Evolutionary conservation across 23 red algal genomes (phyloP).

Genomic region (Gracilaria vermiculophylla): DNA sequence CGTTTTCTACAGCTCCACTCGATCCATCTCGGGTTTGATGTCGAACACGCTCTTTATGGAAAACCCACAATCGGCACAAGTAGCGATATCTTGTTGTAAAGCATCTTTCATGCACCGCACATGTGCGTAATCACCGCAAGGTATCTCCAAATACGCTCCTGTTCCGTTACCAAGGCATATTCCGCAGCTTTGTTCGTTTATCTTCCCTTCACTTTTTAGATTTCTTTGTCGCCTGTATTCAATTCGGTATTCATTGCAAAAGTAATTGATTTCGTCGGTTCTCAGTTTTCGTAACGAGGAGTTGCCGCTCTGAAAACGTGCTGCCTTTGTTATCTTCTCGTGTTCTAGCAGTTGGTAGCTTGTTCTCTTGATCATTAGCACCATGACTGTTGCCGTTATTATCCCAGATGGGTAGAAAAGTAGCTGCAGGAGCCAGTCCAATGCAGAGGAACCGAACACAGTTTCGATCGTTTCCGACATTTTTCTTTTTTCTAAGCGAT

Average conservation of each 20-base stretch:
- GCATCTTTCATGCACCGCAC: conserved; percentile 26
- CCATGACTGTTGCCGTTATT: neutral
- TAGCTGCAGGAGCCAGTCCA: conserved; percentile 47
- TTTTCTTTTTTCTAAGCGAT: neutral
- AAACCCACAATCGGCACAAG: conserved; percentile 33
- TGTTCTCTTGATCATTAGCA: conserved; percentile 23
- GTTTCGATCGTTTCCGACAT: neutral
- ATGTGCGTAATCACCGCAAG: conserved; percentile 23
- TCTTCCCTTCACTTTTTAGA: neutral
- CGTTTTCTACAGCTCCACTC: neutral
- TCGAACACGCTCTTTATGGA: conserved; percentile 24
- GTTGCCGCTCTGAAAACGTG: neutral
- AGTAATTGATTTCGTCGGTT: conserved; percentile 18
- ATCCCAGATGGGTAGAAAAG: conserved; percentile 55
- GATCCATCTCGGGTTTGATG: neutral
- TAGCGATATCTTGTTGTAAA: conserved; percentile 41
- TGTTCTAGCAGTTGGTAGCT: neutral
- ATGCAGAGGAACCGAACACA: conserved; percentile 27
- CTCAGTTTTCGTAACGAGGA: neutral
- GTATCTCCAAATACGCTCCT: conserved; percentile 2
- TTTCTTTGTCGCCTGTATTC: neutral
- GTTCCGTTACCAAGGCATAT: neutral
- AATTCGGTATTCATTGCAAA: conserved; percentile 22
- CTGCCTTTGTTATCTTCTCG: conserved; percentile 34
- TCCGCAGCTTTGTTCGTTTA: neutral